A percentile compares a stretch with the other conserved stretches of the same genome.
These are phyloP conservation scores for Polymyxa betae DNA, from an alignment of 208 protist genomes.

Conservation along the genomic window DNA sequence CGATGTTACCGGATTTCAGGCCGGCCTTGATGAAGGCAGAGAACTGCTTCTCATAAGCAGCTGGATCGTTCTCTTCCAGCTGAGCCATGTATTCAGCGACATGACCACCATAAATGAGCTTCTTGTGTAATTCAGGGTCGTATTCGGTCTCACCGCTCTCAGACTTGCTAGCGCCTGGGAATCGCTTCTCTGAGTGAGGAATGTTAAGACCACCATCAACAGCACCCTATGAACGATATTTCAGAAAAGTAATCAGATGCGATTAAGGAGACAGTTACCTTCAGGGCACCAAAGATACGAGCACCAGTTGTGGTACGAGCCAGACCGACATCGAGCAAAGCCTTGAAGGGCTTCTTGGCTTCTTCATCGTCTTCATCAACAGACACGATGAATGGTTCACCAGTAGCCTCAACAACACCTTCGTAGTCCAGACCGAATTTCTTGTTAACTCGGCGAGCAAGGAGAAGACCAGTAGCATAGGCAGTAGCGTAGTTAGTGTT, in stretches of 20 bases:
- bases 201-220: constrained; percentile 95
- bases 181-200: constrained; percentile 88
- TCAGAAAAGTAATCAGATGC: constrained; percentile 54
- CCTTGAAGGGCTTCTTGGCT: constrained; percentile 53
- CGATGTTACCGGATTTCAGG: constrained; percentile 85
- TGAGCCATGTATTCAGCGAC: constrained; percentile 96
- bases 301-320: constrained; percentile 92
- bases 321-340: constrained; percentile 80
- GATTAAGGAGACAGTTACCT: constrained; percentile 67
- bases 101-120: constrained; percentile 95
- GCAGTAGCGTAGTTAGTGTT: constrained; percentile 95
- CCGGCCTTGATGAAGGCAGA: constrained; percentile 87
- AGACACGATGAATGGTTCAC: constrained; percentile 70
- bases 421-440: constrained; percentile 92
- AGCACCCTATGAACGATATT: no score
- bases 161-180: constrained; percentile 55
- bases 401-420: constrained; percentile 84
- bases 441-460: constrained; percentile 91
- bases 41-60: constrained; percentile 91
- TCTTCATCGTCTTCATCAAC: constrained; percentile 42
- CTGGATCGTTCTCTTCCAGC: constrained; percentile 88
- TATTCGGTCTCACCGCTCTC: constrained; percentile 58
- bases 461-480: constrained; percentile 91
- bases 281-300: constrained; percentile 85
- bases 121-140: constrained; percentile 66